phyloP scores from a whole-genome alignment of 2,329 filamentous ascomycete genomes.

The Nemania sp. region DNA sequence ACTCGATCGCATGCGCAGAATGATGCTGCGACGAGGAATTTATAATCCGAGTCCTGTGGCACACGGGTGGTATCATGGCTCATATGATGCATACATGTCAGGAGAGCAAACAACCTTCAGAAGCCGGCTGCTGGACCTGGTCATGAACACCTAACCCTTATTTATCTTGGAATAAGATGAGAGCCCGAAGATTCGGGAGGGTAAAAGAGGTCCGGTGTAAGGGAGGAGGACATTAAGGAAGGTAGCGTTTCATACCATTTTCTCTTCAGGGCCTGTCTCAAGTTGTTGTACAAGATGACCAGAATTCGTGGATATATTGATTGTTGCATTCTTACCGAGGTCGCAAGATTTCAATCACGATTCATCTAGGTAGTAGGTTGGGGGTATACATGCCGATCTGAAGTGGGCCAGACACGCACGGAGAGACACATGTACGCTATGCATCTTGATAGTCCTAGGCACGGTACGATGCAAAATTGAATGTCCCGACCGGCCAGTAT shows the following conservation, averaged over 20 bases:
- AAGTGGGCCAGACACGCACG: too few relatives aligned
- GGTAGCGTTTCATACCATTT: too few relatives aligned
- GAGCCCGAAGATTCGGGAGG: background rate
- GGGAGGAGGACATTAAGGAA: too few relatives aligned
- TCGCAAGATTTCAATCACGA: background rate
- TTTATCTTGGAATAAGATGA: constrained; percentile 1
- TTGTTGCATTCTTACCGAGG: background rate
- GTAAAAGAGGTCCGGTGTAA: background rate
- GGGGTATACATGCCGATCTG: too few relatives aligned
- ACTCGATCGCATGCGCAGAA: background rate
- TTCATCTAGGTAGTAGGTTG: background rate
- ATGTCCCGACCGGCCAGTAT: too few relatives aligned
- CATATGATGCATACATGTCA: background rate
- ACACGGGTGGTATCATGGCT: background rate
- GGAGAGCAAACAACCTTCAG: background rate
- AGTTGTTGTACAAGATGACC: background rate
- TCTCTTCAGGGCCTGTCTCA: too few relatives aligned
- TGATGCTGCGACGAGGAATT: constrained; percentile 6
- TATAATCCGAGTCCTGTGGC: constrained; percentile 2
- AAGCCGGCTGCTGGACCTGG: background rate
- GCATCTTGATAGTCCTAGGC: too few relatives aligned
- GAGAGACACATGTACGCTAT: too few relatives aligned
- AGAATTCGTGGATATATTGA: background rate
- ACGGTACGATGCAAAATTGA: too few relatives aligned
- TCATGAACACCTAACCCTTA: background rate